phyloP scores from a whole-genome alignment of 768 basidiomycete genomes.

The Lentinula lateritia region DNA sequence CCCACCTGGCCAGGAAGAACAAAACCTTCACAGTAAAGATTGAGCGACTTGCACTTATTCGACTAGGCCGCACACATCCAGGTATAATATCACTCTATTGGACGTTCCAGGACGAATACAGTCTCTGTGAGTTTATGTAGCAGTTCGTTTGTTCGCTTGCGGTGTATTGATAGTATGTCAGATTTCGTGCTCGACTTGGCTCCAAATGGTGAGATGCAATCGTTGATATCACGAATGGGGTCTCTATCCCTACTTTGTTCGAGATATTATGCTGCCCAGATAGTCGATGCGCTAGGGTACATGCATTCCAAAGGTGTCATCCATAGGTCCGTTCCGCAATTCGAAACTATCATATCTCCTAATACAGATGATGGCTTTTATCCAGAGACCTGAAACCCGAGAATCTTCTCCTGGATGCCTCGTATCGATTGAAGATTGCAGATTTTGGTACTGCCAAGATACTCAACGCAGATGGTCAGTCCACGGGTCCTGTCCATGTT shows the following conservation, averaged over 20 bases:
- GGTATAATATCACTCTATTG: slow-evolving; percentile 78
- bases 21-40: slow-evolving; percentile 73
- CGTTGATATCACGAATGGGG: slow-evolving; percentile 69
- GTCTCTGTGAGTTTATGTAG: slow-evolving; percentile 61
- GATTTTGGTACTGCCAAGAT: slow-evolving; percentile 95
- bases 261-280: slow-evolving; percentile 83
- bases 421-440: slow-evolving; percentile 87
- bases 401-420: slow-evolving; percentile 85
- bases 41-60: slow-evolving; percentile 74
- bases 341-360: not conserved
- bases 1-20: slow-evolving; percentile 71
- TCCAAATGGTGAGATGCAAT: slow-evolving; percentile 73
- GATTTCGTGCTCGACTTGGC: slow-evolving; percentile 80
- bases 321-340: slow-evolving; percentile 53
- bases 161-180: slow-evolving; percentile 20
- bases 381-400: slow-evolving; percentile 75
- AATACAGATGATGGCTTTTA: not conserved
- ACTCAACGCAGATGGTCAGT: slow-evolving; percentile 50
- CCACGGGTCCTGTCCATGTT: not conserved
- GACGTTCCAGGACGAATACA: slow-evolving; percentile 82
- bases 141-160: not conserved
- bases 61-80: slow-evolving; percentile 71
- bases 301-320: slow-evolving; percentile 90
- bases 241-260: slow-evolving; percentile 77
- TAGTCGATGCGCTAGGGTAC: slow-evolving; percentile 82